Evolutionary conservation across 2,329 filamentous ascomycete species (phyloP).

Genomic region (Venturia nashicola): DNA sequence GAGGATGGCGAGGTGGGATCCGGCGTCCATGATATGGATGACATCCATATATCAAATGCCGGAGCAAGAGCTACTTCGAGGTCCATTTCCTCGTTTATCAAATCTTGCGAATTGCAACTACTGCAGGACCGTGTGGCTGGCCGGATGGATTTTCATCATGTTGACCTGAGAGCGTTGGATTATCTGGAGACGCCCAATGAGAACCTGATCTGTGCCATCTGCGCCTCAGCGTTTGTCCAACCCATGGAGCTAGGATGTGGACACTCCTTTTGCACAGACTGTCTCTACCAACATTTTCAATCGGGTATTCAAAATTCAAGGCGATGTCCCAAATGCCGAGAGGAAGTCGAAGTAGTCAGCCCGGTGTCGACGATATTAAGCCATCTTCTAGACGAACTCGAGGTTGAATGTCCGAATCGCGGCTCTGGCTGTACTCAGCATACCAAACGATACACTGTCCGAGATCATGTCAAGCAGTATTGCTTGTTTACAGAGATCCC

Average conservation of each 20-base stretch:
- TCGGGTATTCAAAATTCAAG: constrained; percentile 15
- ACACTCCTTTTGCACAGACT: constrained; percentile 51
- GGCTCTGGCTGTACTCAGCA: constrained; percentile 40
- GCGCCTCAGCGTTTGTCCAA: constrained; percentile 48
- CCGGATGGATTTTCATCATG: constrained; percentile 5
- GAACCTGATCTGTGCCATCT: constrained; percentile 53
- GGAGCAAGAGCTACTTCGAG: neutral
- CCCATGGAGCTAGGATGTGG: constrained; percentile 48
- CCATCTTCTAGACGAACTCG: constrained; percentile 50
- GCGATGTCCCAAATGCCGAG: constrained; percentile 46
- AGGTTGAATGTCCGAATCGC: constrained; percentile 46
- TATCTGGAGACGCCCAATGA: constrained; percentile 41
- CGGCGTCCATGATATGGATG: neutral
- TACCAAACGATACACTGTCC: constrained; percentile 42
- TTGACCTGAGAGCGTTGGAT: constrained; percentile 47
- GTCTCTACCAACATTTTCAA: constrained; percentile 27
- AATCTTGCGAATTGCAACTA: neutral
- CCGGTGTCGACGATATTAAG: constrained; percentile 42
- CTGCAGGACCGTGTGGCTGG: neutral
- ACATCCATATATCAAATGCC: neutral
- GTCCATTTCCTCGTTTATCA: neutral
- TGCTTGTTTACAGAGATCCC: constrained; percentile 43
- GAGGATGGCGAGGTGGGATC: neutral
- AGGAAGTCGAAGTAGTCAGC: constrained; percentile 20
- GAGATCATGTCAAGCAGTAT: constrained; percentile 48